Conservation (phyloP, 225 moss, liverwort and hornwort species). For the Sphagnum contortum region DNA sequence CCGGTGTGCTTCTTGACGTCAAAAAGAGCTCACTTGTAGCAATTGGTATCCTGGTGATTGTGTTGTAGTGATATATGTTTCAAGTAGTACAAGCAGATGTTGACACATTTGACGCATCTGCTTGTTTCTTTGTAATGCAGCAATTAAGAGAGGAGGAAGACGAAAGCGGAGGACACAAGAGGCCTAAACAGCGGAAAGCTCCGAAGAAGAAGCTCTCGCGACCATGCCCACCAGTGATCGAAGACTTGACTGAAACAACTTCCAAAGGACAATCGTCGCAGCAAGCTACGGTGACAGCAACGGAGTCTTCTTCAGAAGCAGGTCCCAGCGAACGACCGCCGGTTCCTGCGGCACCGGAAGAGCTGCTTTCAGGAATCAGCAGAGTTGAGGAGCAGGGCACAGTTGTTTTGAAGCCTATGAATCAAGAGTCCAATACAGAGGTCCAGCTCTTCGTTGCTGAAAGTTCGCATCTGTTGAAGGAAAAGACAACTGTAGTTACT, state of each 20-base stretch:
- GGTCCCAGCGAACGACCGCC: background rate
- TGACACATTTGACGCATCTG: background rate
- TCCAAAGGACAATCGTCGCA: constrained; percentile 3
- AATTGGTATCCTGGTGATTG: background rate
- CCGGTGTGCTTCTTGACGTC: background rate
- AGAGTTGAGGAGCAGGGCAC: background rate
- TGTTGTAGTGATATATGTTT: background rate
- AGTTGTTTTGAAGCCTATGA: background rate
- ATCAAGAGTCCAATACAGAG: constrained; percentile 1
- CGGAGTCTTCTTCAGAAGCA: background rate
- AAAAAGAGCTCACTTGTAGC: background rate
- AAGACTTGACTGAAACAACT: background rate
- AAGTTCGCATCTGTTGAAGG: background rate
- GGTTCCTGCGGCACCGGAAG: background rate
- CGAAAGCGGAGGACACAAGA: background rate
- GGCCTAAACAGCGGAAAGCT: constrained; percentile 3
- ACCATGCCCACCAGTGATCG: background rate
- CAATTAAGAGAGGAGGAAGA: constrained; percentile 4
- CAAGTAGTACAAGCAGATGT: background rate
- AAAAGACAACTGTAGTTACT: background rate
- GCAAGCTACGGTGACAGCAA: background rate
- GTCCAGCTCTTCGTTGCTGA: background rate
- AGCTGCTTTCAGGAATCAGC: background rate
- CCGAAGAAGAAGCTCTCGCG: constrained; percentile 4
- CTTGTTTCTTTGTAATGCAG: constrained; percentile 3